Evolutionary conservation across 179 eudicot genomes (phyloP).

Genomic region (Drosera spatulata): DNA sequence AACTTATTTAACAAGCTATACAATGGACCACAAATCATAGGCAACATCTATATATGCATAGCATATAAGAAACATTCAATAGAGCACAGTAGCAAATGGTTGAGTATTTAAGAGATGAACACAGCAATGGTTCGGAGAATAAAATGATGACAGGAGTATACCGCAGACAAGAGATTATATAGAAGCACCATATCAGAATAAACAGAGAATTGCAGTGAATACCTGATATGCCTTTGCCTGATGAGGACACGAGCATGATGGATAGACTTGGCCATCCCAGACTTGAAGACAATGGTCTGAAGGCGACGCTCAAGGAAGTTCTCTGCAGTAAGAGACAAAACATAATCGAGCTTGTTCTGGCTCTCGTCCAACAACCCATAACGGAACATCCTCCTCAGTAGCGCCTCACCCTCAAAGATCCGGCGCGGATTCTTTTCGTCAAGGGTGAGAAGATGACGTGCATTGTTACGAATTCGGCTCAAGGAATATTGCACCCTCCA

Average conservation of each 20-base stretch:
- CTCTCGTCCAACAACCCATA: slow-evolving; percentile 35
- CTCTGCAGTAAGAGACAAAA: slow-evolving; percentile 48
- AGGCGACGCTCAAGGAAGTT: slow-evolving; percentile 52
- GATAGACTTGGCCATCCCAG: slow-evolving; percentile 35
- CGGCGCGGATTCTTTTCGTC: slow-evolving; percentile 59
- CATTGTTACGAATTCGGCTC: slow-evolving; percentile 43
- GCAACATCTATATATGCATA: too few species aligned
- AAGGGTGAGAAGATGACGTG: slow-evolving; percentile 41
- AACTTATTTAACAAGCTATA: too few species aligned
- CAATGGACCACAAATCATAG: too few species aligned
- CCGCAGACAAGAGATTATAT: not conserved
- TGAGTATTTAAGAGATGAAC: too few species aligned
- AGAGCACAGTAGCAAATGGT: too few species aligned
- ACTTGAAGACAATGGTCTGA: slow-evolving; percentile 43
- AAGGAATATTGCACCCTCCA: slow-evolving; percentile 58
- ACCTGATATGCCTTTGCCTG: slow-evolving; percentile 53
- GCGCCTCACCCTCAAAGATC: slow-evolving; percentile 54
- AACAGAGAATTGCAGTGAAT: not conserved
- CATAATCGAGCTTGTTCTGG: slow-evolving; percentile 59
- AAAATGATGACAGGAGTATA: not conserved
- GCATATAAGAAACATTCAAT: too few species aligned
- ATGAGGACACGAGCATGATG: slow-evolving; percentile 49
- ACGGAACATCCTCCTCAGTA: slow-evolving; percentile 46
- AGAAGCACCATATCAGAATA: not conserved
- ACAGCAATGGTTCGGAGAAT: too few species aligned